Evolutionary conservation across 148 eudicot genomes (phyloP).

Genomic region (Bassia scoparia): DNA sequence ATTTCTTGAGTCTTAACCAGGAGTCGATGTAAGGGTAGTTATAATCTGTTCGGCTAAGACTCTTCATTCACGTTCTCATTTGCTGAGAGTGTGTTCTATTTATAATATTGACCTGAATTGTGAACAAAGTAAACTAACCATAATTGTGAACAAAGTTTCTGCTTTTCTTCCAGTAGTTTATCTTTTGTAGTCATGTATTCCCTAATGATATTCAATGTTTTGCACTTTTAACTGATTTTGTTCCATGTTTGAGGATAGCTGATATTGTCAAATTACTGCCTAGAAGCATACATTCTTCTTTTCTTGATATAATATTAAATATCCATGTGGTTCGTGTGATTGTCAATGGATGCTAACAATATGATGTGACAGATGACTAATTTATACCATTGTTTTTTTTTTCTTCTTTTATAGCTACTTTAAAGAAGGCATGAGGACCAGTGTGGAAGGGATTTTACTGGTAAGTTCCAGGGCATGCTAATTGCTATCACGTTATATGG

Average conservation of each 20-base stretch:
- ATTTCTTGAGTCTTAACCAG: neutral
- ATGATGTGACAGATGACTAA: slow-evolving; percentile 2
- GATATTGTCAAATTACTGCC: neutral
- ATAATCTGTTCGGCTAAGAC: neutral
- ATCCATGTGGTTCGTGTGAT: neutral
- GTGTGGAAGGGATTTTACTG: slow-evolving; percentile 89
- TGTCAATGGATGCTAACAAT: neutral
- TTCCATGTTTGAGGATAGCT: neutral
- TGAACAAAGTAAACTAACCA: too few relatives aligned
- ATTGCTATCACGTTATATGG: neutral
- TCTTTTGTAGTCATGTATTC: neutral
- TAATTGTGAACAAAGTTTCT: too few relatives aligned
- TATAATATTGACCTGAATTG: neutral
- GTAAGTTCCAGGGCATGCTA: slow-evolving; percentile 37
- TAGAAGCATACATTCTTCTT: neutral
- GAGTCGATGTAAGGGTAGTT: neutral
- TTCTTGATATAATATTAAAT: neutral
- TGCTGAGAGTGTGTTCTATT: neutral
- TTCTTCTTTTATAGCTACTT: slow-evolving; percentile 48
- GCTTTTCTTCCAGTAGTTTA: neutral
- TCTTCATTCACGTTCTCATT: neutral
- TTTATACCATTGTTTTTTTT: slow-evolving; percentile 7
- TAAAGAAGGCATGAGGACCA: slow-evolving; percentile 98
- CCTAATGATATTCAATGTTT: neutral
- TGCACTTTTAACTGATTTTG: slow-evolving; percentile 1